These are phyloP conservation scores for Kingdonia uniflora DNA, from an alignment of 164 flowering plant species.

Conservation along the genomic window DNA sequence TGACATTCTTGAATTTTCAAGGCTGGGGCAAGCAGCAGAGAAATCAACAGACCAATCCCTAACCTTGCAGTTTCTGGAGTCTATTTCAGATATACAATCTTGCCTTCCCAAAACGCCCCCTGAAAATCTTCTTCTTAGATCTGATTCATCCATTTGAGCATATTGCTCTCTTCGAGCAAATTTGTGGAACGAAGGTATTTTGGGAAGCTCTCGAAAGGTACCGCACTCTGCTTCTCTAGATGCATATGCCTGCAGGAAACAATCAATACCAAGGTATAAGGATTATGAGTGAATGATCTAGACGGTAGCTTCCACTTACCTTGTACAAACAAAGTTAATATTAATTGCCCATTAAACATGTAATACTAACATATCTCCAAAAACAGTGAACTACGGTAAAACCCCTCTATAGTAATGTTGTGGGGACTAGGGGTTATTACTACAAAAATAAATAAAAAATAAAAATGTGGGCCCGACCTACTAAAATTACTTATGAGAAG, in stretches of 20 bases:
- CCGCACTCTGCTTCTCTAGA: constrained; percentile 45
- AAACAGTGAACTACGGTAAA: no score
- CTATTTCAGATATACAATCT: constrained; percentile 89
- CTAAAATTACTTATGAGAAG: no score
- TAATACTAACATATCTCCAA: no score
- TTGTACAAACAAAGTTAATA: no score
- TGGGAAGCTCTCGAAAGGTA: constrained; percentile 66
- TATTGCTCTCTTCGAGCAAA: constrained; percentile 91
- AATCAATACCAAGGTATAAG: neutral
- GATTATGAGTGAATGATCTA: no score
- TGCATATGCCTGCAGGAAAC: constrained; percentile 73
- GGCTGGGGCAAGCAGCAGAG: constrained; percentile 69
- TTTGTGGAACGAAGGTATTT: constrained; percentile 95
- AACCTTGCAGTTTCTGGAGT: constrained; percentile 90
- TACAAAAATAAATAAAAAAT: no score
- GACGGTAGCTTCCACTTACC: no score
- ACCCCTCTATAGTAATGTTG: no score
- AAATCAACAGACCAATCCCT: constrained; percentile 97
- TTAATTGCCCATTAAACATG: no score
- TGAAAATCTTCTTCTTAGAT: constrained; percentile 47
- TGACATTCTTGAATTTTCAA: constrained; percentile 55
- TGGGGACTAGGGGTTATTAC: no score
- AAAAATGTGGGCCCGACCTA: no score
- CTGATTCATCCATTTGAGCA: constrained; percentile 73
- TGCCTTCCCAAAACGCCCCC: constrained; percentile 71